These are phyloP conservation scores for Epipyxis sp. DNA, from an alignment of 108 stramenopile genomes.

Conservation along the genomic window DNA sequence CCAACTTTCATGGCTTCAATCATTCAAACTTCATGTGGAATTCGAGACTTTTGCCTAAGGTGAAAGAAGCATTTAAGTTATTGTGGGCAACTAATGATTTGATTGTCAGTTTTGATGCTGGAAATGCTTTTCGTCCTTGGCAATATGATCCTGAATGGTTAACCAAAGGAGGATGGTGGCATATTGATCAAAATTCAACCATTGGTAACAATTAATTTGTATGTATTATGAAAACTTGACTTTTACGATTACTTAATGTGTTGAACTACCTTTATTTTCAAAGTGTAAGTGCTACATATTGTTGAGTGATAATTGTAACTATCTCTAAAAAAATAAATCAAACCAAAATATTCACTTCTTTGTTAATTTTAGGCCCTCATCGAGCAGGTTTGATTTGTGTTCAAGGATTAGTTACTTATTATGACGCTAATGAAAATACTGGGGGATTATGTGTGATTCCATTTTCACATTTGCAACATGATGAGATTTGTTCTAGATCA, in stretches of 20 bases:
- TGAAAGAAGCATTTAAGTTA: conserved; percentile 5
- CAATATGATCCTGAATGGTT: neutral
- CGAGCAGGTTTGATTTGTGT: neutral
- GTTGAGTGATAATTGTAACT: no score
- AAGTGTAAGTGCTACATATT: no score
- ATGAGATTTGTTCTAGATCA: neutral
- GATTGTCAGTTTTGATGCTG: neutral
- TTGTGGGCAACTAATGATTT: neutral
- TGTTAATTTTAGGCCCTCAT: neutral
- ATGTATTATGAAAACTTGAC: no score
- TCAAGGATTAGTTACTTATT: conserved; percentile 20
- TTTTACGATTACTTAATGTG: no score
- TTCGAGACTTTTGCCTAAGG: neutral
- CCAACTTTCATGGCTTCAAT: conserved; percentile 3
- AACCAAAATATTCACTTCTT: no score
- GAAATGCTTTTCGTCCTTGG: conserved; percentile 25
- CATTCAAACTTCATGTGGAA: conserved; percentile 2
- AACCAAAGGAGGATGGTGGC: conserved; percentile 10
- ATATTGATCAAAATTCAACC: conserved; percentile 28
- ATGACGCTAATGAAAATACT: conserved; percentile 3
- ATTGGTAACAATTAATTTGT: no score
- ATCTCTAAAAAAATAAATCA: no score
- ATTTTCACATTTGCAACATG: neutral
- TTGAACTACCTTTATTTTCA: no score
- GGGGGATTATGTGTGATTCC: conserved; percentile 10